phyloP scores from a whole-genome alignment of 257 asterid species.

The Solanum sejunctum region DNA sequence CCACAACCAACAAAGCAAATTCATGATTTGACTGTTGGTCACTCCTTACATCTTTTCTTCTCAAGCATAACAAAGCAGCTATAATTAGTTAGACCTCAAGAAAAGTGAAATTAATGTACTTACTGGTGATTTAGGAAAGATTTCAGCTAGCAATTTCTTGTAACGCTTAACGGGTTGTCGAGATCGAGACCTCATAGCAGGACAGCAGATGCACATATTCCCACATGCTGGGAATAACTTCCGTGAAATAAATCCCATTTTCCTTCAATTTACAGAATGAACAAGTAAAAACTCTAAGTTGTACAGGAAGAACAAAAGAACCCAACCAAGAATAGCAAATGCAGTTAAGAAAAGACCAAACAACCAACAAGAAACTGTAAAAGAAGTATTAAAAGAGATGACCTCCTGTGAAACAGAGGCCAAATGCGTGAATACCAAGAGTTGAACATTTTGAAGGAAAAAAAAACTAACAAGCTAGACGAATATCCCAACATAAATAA shows the following conservation, averaged over 20 bases:
- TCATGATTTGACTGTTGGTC: not conserved
- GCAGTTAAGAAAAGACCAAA: not conserved
- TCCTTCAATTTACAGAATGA: slow-evolving; percentile 12
- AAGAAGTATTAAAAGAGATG: not conserved
- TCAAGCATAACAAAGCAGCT: not conserved
- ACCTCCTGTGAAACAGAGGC: not conserved
- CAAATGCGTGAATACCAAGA: not conserved
- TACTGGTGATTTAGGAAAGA: slow-evolving; percentile 87
- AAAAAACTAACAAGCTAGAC: not conserved
- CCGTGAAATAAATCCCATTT: slow-evolving; percentile 87
- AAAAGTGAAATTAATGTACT: slow-evolving; percentile 14
- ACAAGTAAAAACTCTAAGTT: not conserved
- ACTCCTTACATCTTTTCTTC: not conserved
- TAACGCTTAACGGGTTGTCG: slow-evolving; percentile 95
- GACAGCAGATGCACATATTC: slow-evolving; percentile 98
- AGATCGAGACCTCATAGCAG: slow-evolving; percentile 93
- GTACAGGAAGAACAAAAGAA: not conserved
- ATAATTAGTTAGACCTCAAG: not conserved
- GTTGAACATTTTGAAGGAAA: not conserved
- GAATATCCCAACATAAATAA: not conserved
- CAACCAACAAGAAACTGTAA: not conserved
- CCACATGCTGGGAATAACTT: slow-evolving; percentile 95
- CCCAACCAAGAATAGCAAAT: not conserved
- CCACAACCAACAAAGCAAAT: not conserved
- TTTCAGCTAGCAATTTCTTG: slow-evolving; percentile 88